Conservation (phyloP, 306 rosid genomes). For the Lathyrus sativus region DNA sequence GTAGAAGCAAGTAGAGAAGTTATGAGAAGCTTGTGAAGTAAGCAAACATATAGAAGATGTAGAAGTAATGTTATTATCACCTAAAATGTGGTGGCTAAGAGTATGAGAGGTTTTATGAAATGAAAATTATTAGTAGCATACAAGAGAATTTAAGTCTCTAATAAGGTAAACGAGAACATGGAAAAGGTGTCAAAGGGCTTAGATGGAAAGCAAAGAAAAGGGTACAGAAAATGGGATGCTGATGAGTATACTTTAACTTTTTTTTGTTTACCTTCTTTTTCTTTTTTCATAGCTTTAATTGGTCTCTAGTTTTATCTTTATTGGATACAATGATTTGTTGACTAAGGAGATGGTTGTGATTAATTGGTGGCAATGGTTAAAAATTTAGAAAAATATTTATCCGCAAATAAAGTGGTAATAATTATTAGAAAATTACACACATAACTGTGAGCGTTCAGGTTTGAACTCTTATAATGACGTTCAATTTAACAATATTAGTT, state of each 20-base stretch:
- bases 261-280: constrained; percentile 16
- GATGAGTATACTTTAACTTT: constrained; percentile 44
- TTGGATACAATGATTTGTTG: constrained; percentile 64
- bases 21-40: constrained; percentile 26
- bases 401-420: too few species aligned
- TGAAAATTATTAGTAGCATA: constrained; percentile 35
- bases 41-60: constrained; percentile 10
- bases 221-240: constrained; percentile 40
- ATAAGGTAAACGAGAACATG: constrained; percentile 44
- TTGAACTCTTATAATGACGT: too few species aligned
- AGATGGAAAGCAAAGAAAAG: constrained; percentile 51
- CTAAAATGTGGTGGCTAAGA: constrained; percentile 29
- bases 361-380: constrained; percentile 55
- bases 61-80: constrained; percentile 28
- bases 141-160: constrained; percentile 36
- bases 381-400: constrained; percentile 41
- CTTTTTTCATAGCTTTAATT: constrained; percentile 43
- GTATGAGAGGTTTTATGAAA: neutral
- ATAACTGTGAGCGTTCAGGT: too few species aligned
- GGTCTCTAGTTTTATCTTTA: constrained; percentile 40
- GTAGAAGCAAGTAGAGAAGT: constrained; percentile 27
- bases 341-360: constrained; percentile 44
- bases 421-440: too few species aligned
- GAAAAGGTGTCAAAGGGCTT: constrained; percentile 45
- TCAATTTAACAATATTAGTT: too few species aligned